phyloP scores from a whole-genome alignment of 768 basidiomycete species.

The Auricularia heimuer region DNA sequence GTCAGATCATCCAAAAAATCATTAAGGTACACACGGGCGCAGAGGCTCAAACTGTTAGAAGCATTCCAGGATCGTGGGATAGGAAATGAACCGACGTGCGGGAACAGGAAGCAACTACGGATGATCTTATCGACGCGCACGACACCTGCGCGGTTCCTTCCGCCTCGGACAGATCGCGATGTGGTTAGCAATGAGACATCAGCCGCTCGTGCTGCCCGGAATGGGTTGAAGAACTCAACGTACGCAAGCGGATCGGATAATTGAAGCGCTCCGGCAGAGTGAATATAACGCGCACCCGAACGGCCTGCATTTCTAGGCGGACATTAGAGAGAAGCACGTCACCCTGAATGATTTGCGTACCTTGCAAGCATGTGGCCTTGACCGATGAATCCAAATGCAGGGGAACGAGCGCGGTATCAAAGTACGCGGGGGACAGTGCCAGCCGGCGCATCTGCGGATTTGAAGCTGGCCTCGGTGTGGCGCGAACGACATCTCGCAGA shows the following conservation, averaged over 20 bases:
- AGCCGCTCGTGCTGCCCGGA: neutral
- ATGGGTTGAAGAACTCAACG: constrained; percentile 16
- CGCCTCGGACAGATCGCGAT: neutral
- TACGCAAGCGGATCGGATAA: constrained; percentile 14
- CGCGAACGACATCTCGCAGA: constrained; percentile 1
- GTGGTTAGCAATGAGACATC: neutral
- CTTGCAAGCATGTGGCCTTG: neutral
- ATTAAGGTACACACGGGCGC: neutral
- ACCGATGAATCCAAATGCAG: neutral
- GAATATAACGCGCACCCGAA: constrained; percentile 9
- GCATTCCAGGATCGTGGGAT: neutral
- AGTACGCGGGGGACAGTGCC: constrained; percentile 1
- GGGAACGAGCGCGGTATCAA: constrained; percentile 8
- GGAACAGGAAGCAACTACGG: neutral
- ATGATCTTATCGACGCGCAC: neutral
- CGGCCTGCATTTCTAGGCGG: constrained; percentile 2
- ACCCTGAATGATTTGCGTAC: neutral
- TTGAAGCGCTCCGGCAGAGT: constrained; percentile 2
- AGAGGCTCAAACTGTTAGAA: neutral
- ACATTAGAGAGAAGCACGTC: neutral
- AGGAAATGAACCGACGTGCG: neutral
- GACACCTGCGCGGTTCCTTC: neutral
- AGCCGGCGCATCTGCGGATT: neutral
- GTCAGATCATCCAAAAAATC: neutral
- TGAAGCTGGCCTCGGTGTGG: constrained; percentile 1